Evolutionary conservation across 1,284 basidiomycete genomes (phyloP).

Genomic region (Austroboletus rostrupii): DNA sequence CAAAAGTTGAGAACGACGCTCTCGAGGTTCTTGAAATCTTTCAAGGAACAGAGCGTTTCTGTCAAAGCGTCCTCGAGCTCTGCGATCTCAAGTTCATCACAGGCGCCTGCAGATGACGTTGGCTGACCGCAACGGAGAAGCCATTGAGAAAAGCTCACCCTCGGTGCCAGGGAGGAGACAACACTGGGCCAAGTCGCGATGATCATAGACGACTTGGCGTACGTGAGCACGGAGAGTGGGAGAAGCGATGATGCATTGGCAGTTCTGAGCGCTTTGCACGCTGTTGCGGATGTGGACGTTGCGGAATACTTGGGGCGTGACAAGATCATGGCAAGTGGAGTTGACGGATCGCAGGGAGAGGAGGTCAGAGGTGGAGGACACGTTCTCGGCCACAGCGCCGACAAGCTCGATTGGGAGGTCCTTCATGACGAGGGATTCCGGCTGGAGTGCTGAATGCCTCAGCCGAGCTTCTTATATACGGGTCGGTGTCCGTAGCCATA

Average conservation of each 20-base stretch:
- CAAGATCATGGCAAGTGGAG: slow-evolving; percentile 20
- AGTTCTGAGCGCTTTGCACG: slow-evolving; percentile 25
- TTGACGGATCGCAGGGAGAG: slow-evolving; percentile 29
- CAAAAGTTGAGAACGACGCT: slow-evolving; percentile 27
- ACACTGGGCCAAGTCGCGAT: slow-evolving; percentile 23
- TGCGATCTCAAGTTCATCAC: slow-evolving; percentile 29
- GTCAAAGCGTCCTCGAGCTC: slow-evolving; percentile 31
- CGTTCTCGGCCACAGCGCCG: slow-evolving; percentile 19
- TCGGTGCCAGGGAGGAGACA: slow-evolving; percentile 16
- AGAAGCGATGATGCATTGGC: slow-evolving; percentile 18
- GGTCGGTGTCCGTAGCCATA: not conserved
- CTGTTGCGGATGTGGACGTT: slow-evolving; percentile 23
- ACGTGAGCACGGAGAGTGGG: slow-evolving; percentile 24
- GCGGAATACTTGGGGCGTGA: slow-evolving; percentile 24
- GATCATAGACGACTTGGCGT: slow-evolving; percentile 28
- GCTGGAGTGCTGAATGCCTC: not conserved
- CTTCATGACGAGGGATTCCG: slow-evolving; percentile 16
- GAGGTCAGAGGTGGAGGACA: slow-evolving; percentile 24
- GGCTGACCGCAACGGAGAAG: not conserved
- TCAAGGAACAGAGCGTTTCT: slow-evolving; percentile 25
- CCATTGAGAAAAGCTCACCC: slow-evolving; percentile 5
- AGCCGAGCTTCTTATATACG: slow-evolving; percentile 14
- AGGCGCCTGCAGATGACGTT: slow-evolving; percentile 12
- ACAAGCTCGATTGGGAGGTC: slow-evolving; percentile 29
- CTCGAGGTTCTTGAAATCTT: slow-evolving; percentile 20